phyloP scores from a whole-genome alignment of 139 green algal genomes.

The Trebouxia sp. region DNA sequence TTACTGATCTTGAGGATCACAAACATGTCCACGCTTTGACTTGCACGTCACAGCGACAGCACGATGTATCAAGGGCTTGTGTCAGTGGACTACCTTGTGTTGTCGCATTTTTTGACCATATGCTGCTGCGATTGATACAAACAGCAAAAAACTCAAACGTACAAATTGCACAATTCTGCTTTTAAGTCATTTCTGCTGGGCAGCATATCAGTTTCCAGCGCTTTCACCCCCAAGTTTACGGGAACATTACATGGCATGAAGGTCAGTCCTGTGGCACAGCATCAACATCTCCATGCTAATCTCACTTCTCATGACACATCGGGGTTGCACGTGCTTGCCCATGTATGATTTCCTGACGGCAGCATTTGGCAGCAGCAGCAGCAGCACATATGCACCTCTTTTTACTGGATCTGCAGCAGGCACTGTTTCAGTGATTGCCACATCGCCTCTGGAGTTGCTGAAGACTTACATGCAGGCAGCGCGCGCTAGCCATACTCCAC shows the following conservation, averaged over 20 bases:
- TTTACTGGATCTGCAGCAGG: constrained; percentile 64
- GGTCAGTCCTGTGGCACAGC: constrained; percentile 77
- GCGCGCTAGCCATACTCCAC: not conserved
- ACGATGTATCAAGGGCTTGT: no score
- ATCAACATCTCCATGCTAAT: constrained; percentile 72
- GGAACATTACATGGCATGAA: constrained; percentile 56
- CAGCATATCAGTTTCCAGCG: no score
- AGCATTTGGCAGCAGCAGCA: not conserved
- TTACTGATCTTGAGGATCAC: no score
- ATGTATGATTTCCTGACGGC: constrained; percentile 86
- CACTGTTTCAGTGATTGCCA: constrained; percentile 65
- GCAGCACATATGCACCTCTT: not conserved
- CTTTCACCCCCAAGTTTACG: no score
- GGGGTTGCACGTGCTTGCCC: constrained; percentile 85
- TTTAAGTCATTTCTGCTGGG: no score
- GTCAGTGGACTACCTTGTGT: no score
- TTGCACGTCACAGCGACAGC: no score
- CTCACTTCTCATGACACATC: constrained; percentile 79
- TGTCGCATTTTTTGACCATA: no score
- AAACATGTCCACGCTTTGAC: no score
- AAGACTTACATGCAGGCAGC: constrained; percentile 29
- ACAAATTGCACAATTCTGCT: no score
- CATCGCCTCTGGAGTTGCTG: constrained; percentile 75
- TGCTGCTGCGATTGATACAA: no score
- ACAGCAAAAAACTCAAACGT: no score